These are phyloP conservation scores for Sechiopsis laciniata DNA, from an alignment of 306 rosid genomes.

Conservation along the genomic window DNA sequence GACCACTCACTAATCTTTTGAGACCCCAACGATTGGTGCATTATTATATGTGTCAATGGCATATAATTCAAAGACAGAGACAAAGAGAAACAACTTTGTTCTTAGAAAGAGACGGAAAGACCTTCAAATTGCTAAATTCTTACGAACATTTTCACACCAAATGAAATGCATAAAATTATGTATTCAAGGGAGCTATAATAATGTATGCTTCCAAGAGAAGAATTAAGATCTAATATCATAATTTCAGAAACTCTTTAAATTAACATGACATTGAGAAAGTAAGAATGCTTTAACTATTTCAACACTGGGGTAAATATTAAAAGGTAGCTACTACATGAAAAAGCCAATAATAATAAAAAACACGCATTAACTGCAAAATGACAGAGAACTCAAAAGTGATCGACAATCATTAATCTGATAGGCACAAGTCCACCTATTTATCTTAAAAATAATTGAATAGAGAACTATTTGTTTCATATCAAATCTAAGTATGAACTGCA, in stretches of 20 bases:
- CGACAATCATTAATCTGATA: background rate
- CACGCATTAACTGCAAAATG: background rate
- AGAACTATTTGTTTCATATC: too few species aligned
- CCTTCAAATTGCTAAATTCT: background rate
- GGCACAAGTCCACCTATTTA: background rate
- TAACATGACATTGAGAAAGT: background rate
- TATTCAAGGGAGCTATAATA: background rate
- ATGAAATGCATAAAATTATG: conserved; percentile 1
- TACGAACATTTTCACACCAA: conserved; percentile 2
- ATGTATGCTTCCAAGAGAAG: background rate
- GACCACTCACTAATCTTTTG: background rate
- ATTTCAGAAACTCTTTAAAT: background rate
- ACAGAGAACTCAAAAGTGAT: background rate
- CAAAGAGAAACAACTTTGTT: background rate
- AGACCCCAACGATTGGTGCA: background rate
- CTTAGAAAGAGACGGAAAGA: background rate
- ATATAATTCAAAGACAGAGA: background rate
- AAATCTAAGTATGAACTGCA: too few species aligned
- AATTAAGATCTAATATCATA: background rate
- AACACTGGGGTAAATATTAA: background rate
- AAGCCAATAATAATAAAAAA: background rate
- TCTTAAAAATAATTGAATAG: too few species aligned
- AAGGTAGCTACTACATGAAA: background rate
- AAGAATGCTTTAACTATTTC: background rate
- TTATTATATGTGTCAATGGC: background rate